Conservation (phyloP, 139 green algal species). For the Volvox africanus region DNA sequence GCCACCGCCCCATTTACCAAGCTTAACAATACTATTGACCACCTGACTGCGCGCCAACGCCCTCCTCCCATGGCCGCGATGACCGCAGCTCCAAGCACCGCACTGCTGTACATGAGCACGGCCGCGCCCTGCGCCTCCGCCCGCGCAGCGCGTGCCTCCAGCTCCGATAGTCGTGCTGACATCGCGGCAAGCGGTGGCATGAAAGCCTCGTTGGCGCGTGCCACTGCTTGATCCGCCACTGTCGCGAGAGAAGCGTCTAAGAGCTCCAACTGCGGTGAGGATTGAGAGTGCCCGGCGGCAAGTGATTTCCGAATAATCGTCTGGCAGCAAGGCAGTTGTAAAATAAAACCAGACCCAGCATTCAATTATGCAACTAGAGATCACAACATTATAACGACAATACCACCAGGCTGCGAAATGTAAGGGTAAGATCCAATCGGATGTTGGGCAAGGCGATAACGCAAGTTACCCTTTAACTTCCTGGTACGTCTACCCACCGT, state of each 20-base stretch:
- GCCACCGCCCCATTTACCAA: slow-evolving; percentile 8
- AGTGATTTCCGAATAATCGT: too few relatives aligned
- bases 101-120: slow-evolving; percentile 28
- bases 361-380: too few relatives aligned
- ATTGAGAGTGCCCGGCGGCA: too few relatives aligned
- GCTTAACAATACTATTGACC: background rate
- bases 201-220: background rate
- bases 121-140: background rate
- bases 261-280: background rate
- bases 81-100: slow-evolving; percentile 9
- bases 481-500: background rate
- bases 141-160: background rate
- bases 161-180: background rate
- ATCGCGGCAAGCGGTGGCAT: background rate
- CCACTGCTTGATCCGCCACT: background rate
- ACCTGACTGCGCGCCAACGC: background rate
- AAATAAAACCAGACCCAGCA: too few relatives aligned
- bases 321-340: too few relatives aligned
- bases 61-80: background rate
- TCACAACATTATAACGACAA: too few relatives aligned
- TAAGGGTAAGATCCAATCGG: too few relatives aligned
- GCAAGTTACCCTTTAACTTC: background rate
- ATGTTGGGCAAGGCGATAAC: background rate
- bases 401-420: too few relatives aligned
- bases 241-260: background rate